These are phyloP conservation scores for Mycena metata DNA, from an alignment of 768 basidiomycete genomes.

Conservation along the genomic window DNA sequence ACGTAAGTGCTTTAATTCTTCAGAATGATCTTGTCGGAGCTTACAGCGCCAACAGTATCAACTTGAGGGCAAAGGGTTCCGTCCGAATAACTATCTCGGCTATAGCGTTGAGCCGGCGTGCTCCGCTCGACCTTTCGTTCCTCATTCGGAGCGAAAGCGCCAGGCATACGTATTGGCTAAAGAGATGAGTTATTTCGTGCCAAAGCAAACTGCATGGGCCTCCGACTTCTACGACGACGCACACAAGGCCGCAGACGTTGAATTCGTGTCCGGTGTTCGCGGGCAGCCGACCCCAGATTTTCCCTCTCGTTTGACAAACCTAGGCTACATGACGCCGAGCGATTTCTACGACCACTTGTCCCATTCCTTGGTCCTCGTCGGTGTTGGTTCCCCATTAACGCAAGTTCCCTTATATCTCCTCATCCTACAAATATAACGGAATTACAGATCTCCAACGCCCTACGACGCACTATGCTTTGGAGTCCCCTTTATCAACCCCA, in stretches of 20 bases:
- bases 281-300: background rate
- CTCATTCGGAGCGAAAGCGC: slow-evolving; percentile 42
- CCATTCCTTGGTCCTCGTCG: slow-evolving; percentile 21
- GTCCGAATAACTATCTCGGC: slow-evolving; percentile 37
- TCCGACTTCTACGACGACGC: slow-evolving; percentile 27
- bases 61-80: background rate
- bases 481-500: slow-evolving; percentile 54
- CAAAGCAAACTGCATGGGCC: slow-evolving; percentile 16
- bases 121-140: slow-evolving; percentile 39
- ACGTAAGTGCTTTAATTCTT: slow-evolving; percentile 13
- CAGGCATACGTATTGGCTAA: slow-evolving; percentile 28
- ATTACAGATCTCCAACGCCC: slow-evolving; percentile 40
- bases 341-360: slow-evolving; percentile 22
- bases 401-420: background rate
- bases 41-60: slow-evolving; percentile 37
- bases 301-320: slow-evolving; percentile 14
- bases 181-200: slow-evolving; percentile 10
- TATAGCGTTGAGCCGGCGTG: slow-evolving; percentile 51
- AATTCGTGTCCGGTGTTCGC: slow-evolving; percentile 21
- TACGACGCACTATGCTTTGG: slow-evolving; percentile 52
- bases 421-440: no score
- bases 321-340: slow-evolving; percentile 19
- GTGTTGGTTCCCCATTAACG: slow-evolving; percentile 33
- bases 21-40: slow-evolving; percentile 14
- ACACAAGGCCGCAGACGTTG: background rate